Evolutionary conservation across 495 filamentous ascomycete genomes (phyloP), one percentile per base, ranked within the genome.

Genomic region (Penicillium daleae): DNA sequence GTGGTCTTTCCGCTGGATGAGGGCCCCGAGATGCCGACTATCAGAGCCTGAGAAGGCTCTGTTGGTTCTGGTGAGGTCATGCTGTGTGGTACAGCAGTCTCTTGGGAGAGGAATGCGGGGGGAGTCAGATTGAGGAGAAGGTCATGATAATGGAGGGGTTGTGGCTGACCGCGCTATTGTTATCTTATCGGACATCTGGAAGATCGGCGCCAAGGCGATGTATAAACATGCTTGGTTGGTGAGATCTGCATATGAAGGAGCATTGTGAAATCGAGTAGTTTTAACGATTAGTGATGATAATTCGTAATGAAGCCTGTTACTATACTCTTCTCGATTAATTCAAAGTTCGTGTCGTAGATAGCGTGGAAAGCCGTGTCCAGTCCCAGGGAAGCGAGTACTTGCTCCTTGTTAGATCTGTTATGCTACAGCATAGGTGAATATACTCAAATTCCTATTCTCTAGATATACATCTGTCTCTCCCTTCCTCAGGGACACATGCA

Each of bases 1-100:
- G 91, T 93, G 15, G 90, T 93, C 78, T 94, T 94, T 32, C 92
- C 91, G 69, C 85, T 88, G 19, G 85, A 90, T 19, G 91, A 92
- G 56, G 86, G 86, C 37, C 91, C 91, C 48, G 88, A 90, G 59
- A 95, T 84, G 44, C 85, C 90, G 52, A 95, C 78, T 53, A 92
- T 77, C 61, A 91, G 66, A 33, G 90, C 57, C 32, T 60, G 55
- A 2, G 48, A 12, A 26, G 10, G 7, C 68, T 26, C 48, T 35
- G 50, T 37, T 59, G 50, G 44, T 42, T 33, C 31, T 60, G 54
- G 48, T 2, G 63, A 31, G 49, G 61, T 50, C 61, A 56, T 61
- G 59, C 46, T 68, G 21, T 39, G 37, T 63, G n/a, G 37, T 60
- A 21, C 4, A 56, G 13, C 22, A 33, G 27, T 21, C 13, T 58